Conservation (phyloP, 495 filamentous ascomycete species). For the Aspergillus steynii region DNA sequence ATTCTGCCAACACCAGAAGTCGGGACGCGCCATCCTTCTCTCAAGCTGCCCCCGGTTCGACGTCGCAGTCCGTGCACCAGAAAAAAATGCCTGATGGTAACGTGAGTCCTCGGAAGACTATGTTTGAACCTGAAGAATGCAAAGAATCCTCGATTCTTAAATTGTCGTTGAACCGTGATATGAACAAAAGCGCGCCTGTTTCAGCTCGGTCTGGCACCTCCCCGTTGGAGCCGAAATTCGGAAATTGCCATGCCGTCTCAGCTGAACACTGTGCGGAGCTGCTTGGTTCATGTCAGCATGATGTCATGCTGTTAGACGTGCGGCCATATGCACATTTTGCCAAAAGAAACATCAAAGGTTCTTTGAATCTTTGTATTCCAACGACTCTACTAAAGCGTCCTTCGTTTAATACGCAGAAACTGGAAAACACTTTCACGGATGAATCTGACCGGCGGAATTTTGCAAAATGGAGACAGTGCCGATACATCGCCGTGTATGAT, state of each 20-base stretch:
- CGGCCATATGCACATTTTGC: constrained; percentile 82
- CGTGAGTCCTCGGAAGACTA: constrained; percentile 45
- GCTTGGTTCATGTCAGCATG: constrained; percentile 54
- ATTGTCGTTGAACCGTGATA: constrained; percentile 18
- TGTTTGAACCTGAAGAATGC: constrained; percentile 22
- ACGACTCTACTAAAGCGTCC: constrained; percentile 90
- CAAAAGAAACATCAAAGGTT: constrained; percentile 69
- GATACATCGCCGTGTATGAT: constrained; percentile 86
- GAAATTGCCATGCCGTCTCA: constrained; percentile 44
- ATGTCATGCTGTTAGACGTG: constrained; percentile 80
- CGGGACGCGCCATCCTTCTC: constrained; percentile 71
- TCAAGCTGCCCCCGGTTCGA: constrained; percentile 68
- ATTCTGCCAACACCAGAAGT: constrained; percentile 57
- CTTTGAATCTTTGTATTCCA: constrained; percentile 91
- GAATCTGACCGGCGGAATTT: constrained; percentile 74
- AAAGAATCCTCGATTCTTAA: constrained; percentile 24
- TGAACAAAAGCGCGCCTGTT: constrained; percentile 5
- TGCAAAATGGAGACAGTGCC: constrained; percentile 68
- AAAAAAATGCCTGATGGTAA: constrained; percentile 80
- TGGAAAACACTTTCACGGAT: constrained; percentile 83
- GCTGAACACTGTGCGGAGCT: constrained; percentile 65
- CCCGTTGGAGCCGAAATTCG: background rate
- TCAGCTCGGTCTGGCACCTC: background rate
- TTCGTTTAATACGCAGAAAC: constrained; percentile 87
- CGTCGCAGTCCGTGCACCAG: constrained; percentile 65